Evolutionary conservation across 495 filamentous ascomycete genomes (phyloP).

Genomic region (Penicillium steckii): DNA sequence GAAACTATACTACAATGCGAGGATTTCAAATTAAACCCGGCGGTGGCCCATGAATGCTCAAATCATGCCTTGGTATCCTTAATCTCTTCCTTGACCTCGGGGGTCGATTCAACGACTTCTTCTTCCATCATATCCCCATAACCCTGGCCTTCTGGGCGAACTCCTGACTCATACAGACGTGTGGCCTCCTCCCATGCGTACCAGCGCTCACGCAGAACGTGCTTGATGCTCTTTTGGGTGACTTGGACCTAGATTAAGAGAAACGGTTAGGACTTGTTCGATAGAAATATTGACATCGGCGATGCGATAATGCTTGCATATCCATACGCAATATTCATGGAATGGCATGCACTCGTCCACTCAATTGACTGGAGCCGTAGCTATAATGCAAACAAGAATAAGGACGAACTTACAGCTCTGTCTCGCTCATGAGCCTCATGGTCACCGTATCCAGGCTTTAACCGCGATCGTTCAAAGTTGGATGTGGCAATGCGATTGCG

Average conservation of each 20-base stretch:
- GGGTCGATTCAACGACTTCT: slow-evolving; percentile 3
- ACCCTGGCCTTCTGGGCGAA: slow-evolving; percentile 32
- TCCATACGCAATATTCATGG: too few species aligned
- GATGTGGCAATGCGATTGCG: slow-evolving; percentile 86
- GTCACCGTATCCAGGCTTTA: slow-evolving; percentile 67
- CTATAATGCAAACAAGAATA: background rate
- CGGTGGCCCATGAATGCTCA: background rate
- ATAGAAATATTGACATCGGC: background rate
- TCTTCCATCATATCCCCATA: slow-evolving; percentile 10
- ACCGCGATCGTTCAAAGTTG: slow-evolving; percentile 58
- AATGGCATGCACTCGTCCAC: background rate
- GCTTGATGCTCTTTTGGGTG: slow-evolving; percentile 79
- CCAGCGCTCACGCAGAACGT: slow-evolving; percentile 80
- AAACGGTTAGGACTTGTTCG: background rate
- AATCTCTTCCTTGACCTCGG: slow-evolving; percentile 6
- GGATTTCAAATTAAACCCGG: background rate
- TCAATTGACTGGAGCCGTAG: background rate
- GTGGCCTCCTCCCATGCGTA: slow-evolving; percentile 88
- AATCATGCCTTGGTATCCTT: slow-evolving; percentile 14
- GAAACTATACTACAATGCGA: slow-evolving; percentile 6
- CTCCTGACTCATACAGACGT: slow-evolving; percentile 61
- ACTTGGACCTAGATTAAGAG: slow-evolving; percentile 52
- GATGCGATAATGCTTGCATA: too few species aligned
- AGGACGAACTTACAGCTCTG: slow-evolving; percentile 51
- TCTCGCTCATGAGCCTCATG: slow-evolving; percentile 60